Evolutionary conservation across 2,329 filamentous ascomycete species (phyloP).

Genomic region (Drechmeria coniospora): DNA sequence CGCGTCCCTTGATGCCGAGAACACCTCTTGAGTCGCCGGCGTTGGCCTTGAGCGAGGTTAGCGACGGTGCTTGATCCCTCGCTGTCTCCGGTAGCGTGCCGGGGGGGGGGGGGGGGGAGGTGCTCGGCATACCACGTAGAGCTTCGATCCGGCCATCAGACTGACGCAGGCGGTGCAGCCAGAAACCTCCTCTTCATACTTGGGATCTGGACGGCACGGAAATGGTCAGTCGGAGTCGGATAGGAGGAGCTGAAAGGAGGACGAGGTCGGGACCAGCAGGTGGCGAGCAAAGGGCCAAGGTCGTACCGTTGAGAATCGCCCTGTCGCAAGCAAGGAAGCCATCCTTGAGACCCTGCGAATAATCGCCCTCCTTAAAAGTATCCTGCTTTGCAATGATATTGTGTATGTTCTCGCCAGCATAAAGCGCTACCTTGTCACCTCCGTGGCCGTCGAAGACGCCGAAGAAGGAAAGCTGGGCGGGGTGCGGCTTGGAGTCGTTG

Average conservation of each 20-base stretch:
- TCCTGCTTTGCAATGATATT: slow-evolving; percentile 92
- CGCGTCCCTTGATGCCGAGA: slow-evolving; percentile 87
- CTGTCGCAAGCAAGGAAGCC: slow-evolving; percentile 92
- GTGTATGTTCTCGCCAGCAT: slow-evolving; percentile 83
- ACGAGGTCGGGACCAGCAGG: no score
- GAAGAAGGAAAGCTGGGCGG: slow-evolving; percentile 79
- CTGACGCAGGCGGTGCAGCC: slow-evolving; percentile 92
- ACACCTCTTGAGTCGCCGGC: slow-evolving; percentile 93
- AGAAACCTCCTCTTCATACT: slow-evolving; percentile 94
- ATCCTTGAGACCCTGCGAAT: slow-evolving; percentile 92
- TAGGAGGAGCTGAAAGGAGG: no score
- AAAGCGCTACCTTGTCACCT: slow-evolving; percentile 89
- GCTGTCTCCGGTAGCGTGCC: no score
- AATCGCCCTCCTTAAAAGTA: slow-evolving; percentile 77
- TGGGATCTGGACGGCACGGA: slow-evolving; percentile 51
- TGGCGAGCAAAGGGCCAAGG: background rate
- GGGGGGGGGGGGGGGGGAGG: no score
- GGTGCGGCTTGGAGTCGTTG: slow-evolving; percentile 44
- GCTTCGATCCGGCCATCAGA: slow-evolving; percentile 77
- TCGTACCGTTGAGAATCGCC: slow-evolving; percentile 81
- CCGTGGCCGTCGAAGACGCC: slow-evolving; percentile 97
- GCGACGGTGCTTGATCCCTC: no score
- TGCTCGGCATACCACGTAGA: slow-evolving; percentile 94
- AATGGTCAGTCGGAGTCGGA: slow-evolving; percentile 2
- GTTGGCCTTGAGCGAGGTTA: slow-evolving; percentile 52